Evolutionary conservation across 768 basidiomycete genomes (phyloP).

Genomic region (Macrolepiota fuliginosa): DNA sequence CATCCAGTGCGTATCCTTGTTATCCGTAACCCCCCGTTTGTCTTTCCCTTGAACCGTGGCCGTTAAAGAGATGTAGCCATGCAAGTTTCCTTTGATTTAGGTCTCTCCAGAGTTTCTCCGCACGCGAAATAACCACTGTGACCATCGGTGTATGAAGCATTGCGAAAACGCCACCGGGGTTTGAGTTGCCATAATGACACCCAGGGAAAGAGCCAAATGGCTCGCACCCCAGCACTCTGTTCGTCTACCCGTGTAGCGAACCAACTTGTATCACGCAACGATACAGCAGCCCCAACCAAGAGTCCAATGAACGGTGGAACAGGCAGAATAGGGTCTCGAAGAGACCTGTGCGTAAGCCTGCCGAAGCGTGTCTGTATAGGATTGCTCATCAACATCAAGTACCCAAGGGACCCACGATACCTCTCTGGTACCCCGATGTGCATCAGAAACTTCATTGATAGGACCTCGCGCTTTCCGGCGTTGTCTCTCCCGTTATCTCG

Average conservation of each 20-base stretch:
- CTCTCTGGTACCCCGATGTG: conserved; percentile 3
- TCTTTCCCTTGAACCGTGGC: conserved; percentile 2
- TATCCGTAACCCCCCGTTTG: neutral
- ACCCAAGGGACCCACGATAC: conserved; percentile 3
- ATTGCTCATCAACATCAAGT: neutral
- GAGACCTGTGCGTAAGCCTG: conserved; percentile 2
- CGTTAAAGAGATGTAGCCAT: conserved; percentile 8
- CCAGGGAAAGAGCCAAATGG: conserved; percentile 3
- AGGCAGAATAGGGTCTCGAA: neutral
- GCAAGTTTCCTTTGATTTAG: conserved; percentile 11
- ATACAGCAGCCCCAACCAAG: conserved; percentile 2
- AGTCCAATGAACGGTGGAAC: conserved; percentile 7
- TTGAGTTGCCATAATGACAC: neutral
- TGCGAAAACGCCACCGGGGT: conserved; percentile 9
- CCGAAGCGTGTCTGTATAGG: neutral
- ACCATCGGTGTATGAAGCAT: conserved; percentile 8
- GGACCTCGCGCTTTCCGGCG: conserved; percentile 10
- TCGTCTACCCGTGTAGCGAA: neutral
- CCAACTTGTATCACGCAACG: neutral
- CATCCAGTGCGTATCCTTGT: conserved; percentile 1
- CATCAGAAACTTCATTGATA: conserved; percentile 3
- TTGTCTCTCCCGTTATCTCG: neutral
- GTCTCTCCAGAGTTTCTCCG: neutral
- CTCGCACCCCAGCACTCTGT: conserved; percentile 8
- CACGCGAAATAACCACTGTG: neutral